phyloP scores from a whole-genome alignment of 2,329 filamentous ascomycete genomes.

The Colletotrichum orchidophilum region DNA sequence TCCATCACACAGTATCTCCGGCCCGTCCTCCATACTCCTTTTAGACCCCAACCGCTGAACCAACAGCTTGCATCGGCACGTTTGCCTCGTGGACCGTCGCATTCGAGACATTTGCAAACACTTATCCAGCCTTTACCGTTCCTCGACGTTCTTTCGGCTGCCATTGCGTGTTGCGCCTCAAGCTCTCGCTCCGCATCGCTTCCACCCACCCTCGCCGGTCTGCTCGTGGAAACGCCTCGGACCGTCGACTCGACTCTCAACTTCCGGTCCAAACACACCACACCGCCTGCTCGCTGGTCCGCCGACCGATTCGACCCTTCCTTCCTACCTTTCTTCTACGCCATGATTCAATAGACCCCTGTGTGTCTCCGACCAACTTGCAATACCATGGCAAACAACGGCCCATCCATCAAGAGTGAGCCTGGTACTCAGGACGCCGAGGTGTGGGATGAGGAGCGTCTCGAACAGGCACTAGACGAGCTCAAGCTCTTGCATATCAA shows the following conservation, averaged over 20 bases:
- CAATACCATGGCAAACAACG: constrained; percentile 29
- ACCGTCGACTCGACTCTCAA: not conserved
- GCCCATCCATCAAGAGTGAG: constrained; percentile 17
- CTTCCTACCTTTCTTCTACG: not conserved
- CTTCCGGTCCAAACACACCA: not conserved
- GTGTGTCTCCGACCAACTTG: not conserved
- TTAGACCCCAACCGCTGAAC: constrained; percentile 8
- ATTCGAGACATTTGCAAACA: constrained; percentile 22
- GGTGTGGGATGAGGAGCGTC: constrained; percentile 57
- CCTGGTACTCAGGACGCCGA: constrained; percentile 39
- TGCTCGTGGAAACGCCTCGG: constrained; percentile 4
- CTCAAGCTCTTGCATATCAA: constrained; percentile 65
- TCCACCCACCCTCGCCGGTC: not conserved
- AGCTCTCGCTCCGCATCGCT: not conserved
- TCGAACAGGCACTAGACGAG: constrained; percentile 59
- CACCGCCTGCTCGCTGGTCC: not conserved
- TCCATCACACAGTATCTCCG: not conserved
- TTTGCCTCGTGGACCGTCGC: constrained; percentile 8
- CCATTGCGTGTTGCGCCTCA: not conserved
- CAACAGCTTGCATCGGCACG: constrained; percentile 10
- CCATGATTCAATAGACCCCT: constrained; percentile 3
- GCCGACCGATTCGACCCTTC: not conserved
- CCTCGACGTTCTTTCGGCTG: not conserved
- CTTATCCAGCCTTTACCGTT: not conserved
- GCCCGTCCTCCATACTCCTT: not conserved